Evolutionary conservation across 768 basidiomycete genomes (phyloP).

Genomic region (Hygrocybe punicea): DNA sequence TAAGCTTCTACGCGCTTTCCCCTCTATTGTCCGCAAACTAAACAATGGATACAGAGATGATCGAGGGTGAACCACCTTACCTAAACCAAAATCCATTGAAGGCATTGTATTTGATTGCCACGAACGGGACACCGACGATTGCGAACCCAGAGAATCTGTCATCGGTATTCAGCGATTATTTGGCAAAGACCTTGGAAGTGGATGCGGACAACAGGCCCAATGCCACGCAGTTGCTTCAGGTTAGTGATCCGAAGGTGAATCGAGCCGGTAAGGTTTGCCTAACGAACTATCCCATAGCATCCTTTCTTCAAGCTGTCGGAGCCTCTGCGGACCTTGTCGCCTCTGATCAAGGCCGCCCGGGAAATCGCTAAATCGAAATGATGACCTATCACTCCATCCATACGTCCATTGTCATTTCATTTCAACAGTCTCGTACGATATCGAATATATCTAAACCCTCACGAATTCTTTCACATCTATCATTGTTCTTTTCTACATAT

Average conservation of each 20-base stretch:
- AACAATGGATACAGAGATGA: slow-evolving; percentile 70
- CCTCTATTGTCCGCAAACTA: slow-evolving; percentile 6
- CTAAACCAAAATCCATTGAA: slow-evolving; percentile 95
- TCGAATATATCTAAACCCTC: slow-evolving; percentile 7
- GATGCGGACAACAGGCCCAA: slow-evolving; percentile 92
- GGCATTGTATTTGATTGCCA: slow-evolving; percentile 96
- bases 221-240: slow-evolving; percentile 75
- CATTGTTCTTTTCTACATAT: not conserved
- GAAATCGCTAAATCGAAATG: slow-evolving; percentile 72
- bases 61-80: slow-evolving; percentile 96
- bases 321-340: slow-evolving; percentile 79
- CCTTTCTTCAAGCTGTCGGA: slow-evolving; percentile 87
- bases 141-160: slow-evolving; percentile 79
- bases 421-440: not conserved
- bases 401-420: not conserved
- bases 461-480: slow-evolving; percentile 5
- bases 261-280: not conserved
- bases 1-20: slow-evolving; percentile 22
- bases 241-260: slow-evolving; percentile 30
- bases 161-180: slow-evolving; percentile 81
- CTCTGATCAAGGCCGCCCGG: slow-evolving; percentile 88
- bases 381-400: slow-evolving; percentile 7
- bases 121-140: slow-evolving; percentile 95
- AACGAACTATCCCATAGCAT: slow-evolving; percentile 46
- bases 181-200: slow-evolving; percentile 85